Conservation (phyloP, 2,329 filamentous ascomycete species). For the Ciborinia camelliae region DNA sequence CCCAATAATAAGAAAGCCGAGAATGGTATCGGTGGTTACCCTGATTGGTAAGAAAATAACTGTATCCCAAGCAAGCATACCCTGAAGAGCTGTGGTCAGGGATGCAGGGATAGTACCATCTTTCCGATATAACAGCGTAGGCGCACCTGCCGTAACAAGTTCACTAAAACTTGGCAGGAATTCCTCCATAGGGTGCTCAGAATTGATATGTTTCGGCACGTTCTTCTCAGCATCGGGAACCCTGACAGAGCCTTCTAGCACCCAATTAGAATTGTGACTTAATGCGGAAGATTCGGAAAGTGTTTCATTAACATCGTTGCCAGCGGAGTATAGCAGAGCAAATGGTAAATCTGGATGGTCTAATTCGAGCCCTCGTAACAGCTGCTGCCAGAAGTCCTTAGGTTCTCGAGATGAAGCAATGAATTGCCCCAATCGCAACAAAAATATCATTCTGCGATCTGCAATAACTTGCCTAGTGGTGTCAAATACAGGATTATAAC, state of each 20-base stretch:
- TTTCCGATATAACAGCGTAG: constrained; percentile 4
- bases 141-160: constrained; percentile 5
- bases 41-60: constrained; percentile 16
- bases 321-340: constrained; percentile 70
- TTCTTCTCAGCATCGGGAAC: constrained; percentile 14
- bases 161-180: constrained; percentile 8
- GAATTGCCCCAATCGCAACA: constrained; percentile 71
- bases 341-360: constrained; percentile 75
- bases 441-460: constrained; percentile 71
- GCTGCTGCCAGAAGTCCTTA: constrained; percentile 67
- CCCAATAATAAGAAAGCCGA: constrained; percentile 77
- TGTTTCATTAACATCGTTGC: constrained; percentile 50
- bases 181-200: background rate
- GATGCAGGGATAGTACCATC: constrained; percentile 2
- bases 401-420: constrained; percentile 69
- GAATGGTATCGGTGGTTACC: constrained; percentile 62
- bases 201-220: constrained; percentile 9
- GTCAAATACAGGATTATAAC: constrained; percentile 68
- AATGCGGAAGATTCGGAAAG: constrained; percentile 26
- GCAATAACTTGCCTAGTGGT: constrained; percentile 73
- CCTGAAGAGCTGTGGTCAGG: background rate
- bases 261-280: constrained; percentile 25
- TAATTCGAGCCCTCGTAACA: constrained; percentile 63
- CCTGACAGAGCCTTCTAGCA: constrained; percentile 26
- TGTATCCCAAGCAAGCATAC: background rate